phyloP scores from a whole-genome alignment of 148 eudicot species.

The Hydrangea macrophylla region DNA sequence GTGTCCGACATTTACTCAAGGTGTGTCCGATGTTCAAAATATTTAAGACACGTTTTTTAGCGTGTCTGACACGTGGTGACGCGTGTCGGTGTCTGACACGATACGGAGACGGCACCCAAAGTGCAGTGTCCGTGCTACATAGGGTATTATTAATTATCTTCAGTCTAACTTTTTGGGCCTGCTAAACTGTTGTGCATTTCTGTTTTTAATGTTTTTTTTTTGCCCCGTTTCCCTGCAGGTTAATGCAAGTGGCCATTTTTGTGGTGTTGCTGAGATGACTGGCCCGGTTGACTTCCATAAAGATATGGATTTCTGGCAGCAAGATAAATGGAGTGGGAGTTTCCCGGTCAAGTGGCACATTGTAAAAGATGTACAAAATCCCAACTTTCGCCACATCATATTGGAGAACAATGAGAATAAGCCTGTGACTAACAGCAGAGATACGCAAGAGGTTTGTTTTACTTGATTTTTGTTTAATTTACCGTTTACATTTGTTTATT shows the following conservation, averaged over 20 bases:
- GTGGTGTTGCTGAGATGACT: constrained; percentile 97
- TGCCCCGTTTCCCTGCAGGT: constrained; percentile 52
- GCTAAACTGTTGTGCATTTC: too few species aligned
- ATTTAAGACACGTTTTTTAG: too few species aligned
- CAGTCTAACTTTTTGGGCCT: too few species aligned
- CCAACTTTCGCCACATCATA: constrained; percentile 78
- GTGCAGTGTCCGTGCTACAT: too few species aligned
- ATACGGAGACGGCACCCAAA: too few species aligned
- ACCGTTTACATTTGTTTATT: background rate
- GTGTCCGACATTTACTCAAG: too few species aligned
- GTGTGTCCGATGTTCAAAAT: too few species aligned
- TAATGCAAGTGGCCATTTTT: constrained; percentile 97
- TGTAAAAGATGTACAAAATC: constrained; percentile 86
- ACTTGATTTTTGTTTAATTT: background rate
- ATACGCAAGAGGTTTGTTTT: constrained; percentile 87
- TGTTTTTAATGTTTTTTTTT: background rate
- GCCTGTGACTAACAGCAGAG: constrained; percentile 97
- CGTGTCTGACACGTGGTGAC: too few species aligned
- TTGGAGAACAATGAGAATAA: constrained; percentile 92
- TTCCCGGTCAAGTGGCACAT: constrained; percentile 98
- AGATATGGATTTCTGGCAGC: constrained; percentile 99
- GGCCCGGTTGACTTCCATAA: constrained; percentile 81
- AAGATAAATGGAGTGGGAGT: constrained; percentile 99
- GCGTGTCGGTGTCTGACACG: too few species aligned
- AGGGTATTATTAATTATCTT: too few species aligned